Evolutionary conservation across 164 flowering plant species (phyloP).

Genomic region (Annona cherimola): DNA sequence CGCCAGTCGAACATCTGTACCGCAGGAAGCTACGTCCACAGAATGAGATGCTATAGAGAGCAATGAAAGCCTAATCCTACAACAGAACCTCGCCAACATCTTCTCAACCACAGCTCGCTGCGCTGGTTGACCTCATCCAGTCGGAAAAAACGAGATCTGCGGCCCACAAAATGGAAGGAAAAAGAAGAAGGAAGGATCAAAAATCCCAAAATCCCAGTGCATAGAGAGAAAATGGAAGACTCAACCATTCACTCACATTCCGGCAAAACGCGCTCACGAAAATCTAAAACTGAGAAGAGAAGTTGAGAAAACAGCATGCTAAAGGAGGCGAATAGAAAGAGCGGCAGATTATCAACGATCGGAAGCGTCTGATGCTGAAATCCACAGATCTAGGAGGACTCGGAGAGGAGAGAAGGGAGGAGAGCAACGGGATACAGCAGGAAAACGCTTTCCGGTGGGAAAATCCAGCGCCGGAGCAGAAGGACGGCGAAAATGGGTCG

Average conservation of each 20-base stretch:
- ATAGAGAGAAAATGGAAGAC: not conserved
- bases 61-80: not conserved
- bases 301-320: not conserved
- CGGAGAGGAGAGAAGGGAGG: not conserved
- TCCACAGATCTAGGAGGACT: not conserved
- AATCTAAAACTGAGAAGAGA: not conserved
- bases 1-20: not conserved
- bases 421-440: not conserved
- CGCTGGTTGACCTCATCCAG: not conserved
- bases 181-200: not conserved
- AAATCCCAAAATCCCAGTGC: not conserved
- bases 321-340: not conserved
- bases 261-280: not conserved
- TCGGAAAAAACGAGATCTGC: not conserved
- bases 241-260: not conserved
- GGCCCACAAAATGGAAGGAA: not conserved
- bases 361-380: not conserved
- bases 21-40: not conserved
- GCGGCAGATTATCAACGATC: not conserved
- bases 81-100: not conserved
- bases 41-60: not conserved
- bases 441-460: not conserved
- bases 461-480: not conserved
- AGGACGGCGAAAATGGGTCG: not conserved
- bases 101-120: not conserved